Evolutionary conservation across 352 stramenopile genomes (phyloP).

Genomic region (Globisporangium barbulae): DNA sequence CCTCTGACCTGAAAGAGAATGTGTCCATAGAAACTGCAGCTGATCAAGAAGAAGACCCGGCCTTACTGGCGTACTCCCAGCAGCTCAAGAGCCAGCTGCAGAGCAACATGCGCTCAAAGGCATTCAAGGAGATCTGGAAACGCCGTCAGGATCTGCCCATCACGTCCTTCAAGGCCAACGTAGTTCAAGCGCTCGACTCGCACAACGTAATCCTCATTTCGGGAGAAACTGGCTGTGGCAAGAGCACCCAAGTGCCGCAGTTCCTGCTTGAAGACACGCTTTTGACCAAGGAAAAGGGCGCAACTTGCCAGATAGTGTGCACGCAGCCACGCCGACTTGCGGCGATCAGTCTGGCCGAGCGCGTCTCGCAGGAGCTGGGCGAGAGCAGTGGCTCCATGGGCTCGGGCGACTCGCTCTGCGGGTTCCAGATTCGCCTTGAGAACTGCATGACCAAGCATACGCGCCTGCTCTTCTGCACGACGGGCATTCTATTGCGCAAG

Average conservation of each 20-base stretch:
- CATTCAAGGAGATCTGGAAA: conserved; percentile 37
- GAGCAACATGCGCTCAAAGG: conserved; percentile 30
- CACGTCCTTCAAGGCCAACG: conserved; percentile 59
- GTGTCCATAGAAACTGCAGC: not conserved
- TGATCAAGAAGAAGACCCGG: conserved; percentile 24
- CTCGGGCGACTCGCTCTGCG: conserved; percentile 52
- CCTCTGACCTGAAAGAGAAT: not conserved
- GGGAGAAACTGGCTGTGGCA: conserved; percentile 94
- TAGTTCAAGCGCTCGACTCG: conserved; percentile 72
- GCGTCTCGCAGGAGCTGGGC: conserved; percentile 92
- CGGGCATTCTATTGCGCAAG: conserved; percentile 91
- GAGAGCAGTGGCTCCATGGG: conserved; percentile 52
- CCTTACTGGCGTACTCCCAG: conserved; percentile 25
- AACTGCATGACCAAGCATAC: conserved; percentile 81
- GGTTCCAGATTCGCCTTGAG: conserved; percentile 95
- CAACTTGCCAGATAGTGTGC: conserved; percentile 93
- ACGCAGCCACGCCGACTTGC: conserved; percentile 96
- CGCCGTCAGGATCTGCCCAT: conserved; percentile 77
- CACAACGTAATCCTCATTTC: conserved; percentile 94
- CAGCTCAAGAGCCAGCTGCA: conserved; percentile 37
- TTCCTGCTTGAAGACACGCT: conserved; percentile 94
- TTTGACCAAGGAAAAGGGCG: conserved; percentile 44
- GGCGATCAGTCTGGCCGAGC: conserved; percentile 92
- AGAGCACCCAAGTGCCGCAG: conserved; percentile 96
- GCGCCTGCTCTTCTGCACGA: conserved; percentile 94